phyloP scores from a whole-genome alignment of 2,329 filamentous ascomycete species.

The Colletotrichum sp. region DNA sequence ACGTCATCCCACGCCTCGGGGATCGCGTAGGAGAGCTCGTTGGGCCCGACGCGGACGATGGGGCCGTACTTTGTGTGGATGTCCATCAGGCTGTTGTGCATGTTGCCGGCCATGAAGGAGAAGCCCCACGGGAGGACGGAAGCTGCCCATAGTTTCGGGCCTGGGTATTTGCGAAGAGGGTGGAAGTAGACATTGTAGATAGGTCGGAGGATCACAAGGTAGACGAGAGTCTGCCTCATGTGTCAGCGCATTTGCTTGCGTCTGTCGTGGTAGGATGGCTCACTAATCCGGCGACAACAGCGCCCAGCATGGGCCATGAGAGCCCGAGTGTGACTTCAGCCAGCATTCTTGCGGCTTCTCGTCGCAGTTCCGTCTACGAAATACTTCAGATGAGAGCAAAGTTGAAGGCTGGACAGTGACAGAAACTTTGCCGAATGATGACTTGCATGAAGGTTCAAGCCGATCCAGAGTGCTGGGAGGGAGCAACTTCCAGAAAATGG shows the following conservation, averaged over 20 bases:
- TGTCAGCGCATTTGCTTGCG: too few relatives aligned
- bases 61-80: slow-evolving; percentile 24
- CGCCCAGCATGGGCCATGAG: neutral
- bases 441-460: neutral
- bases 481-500: neutral
- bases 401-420: neutral
- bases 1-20: neutral
- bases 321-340: neutral
- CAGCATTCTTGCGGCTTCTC: neutral
- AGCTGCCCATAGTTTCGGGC: slow-evolving; percentile 23
- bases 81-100: neutral
- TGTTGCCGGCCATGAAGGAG: neutral
- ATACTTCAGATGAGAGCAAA: neutral
- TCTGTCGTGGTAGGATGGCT: neutral
- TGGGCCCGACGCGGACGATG: slow-evolving; percentile 44
- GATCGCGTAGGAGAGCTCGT: slow-evolving; percentile 6
- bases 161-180: neutral
- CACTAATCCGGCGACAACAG: neutral
- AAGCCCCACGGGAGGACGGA: neutral
- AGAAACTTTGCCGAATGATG: neutral
- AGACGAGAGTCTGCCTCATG: neutral
- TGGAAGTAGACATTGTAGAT: neutral
- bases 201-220: neutral
- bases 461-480: neutral
- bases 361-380: neutral